phyloP scores from a whole-genome alignment of 805 yeast genomes.

The Schizosaccharomyces osmophilus region DNA sequence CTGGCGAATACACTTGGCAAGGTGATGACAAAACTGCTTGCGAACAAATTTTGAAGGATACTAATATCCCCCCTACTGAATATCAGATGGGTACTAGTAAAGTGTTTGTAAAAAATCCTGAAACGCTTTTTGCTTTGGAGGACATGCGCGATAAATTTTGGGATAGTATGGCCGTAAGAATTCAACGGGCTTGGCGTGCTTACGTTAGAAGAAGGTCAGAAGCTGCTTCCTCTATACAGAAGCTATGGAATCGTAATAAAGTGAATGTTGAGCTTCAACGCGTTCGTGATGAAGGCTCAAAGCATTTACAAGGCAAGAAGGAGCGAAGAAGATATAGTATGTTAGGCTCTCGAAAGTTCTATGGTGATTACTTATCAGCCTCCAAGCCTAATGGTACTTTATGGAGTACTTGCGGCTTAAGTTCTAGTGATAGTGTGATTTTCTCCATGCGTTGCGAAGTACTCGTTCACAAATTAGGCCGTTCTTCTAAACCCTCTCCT shows the following conservation, averaged over 20 bases:
- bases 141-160: slow-evolving; percentile 91
- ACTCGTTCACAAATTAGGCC: slow-evolving; percentile 65
- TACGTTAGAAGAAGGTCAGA: slow-evolving; percentile 58
- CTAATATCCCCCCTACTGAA: slow-evolving; percentile 53
- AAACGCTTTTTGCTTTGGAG: slow-evolving; percentile 81
- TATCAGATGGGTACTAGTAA: slow-evolving; percentile 80
- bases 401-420: slow-evolving; percentile 35
- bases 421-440: slow-evolving; percentile 26
- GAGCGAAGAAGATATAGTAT: slow-evolving; percentile 77
- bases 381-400: slow-evolving; percentile 55
- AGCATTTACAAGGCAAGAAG: slow-evolving; percentile 44
- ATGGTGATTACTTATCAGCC: slow-evolving; percentile 86
- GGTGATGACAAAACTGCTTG: slow-evolving; percentile 36
- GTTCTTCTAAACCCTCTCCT: slow-evolving; percentile 61
- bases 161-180: slow-evolving; percentile 94
- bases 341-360: slow-evolving; percentile 63
- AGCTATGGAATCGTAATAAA: slow-evolving; percentile 54
- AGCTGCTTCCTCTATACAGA: slow-evolving; percentile 61
- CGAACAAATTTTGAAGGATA: slow-evolving; percentile 26
- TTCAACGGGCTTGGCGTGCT: slow-evolving; percentile 90
- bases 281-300: slow-evolving; percentile 62
- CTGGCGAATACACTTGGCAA: slow-evolving; percentile 49
- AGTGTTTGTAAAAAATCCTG: slow-evolving; percentile 90
- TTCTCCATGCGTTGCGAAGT: slow-evolving; percentile 70
- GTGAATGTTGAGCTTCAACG: slow-evolving; percentile 68